Percentiles rank a stretch among this genome's conserved stretches.
These are phyloP conservation scores for Thalassiosira hispida DNA, from an alignment of 352 stramenopile species.

Conservation along the genomic window DNA sequence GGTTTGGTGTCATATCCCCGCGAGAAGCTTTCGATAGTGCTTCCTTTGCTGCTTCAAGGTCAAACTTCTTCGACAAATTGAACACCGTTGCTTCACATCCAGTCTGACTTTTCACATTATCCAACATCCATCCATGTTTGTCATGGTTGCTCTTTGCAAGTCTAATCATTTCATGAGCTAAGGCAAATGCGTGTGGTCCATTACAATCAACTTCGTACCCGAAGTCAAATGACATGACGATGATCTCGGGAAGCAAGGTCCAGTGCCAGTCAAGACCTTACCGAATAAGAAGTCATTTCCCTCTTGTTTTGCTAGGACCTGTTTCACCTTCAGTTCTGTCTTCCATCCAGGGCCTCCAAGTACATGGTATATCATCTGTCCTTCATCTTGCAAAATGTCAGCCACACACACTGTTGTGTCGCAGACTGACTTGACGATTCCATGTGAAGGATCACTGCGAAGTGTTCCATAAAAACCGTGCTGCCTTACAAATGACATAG, in stretches of 20 bases:
- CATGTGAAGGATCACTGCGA: neutral
- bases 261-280: slow-evolving; percentile 4
- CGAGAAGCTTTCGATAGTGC: slow-evolving; percentile 8
- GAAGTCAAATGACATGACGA: slow-evolving; percentile 9
- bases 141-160: neutral
- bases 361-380: neutral
- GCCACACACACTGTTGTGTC: slow-evolving; percentile 1
- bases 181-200: slow-evolving; percentile 9
- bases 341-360: slow-evolving; percentile 9
- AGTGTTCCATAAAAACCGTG: slow-evolving; percentile 9
- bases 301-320: neutral
- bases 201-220: slow-evolving; percentile 2
- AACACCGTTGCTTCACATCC: neutral
- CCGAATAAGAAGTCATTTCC: slow-evolving; percentile 6
- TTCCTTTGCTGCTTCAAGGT: slow-evolving; percentile 6
- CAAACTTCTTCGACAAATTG: neutral
- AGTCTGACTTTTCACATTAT: slow-evolving; percentile 15
- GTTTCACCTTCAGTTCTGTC: slow-evolving; percentile 1
- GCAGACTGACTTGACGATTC: neutral
- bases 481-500: neutral
- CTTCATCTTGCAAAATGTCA: neutral
- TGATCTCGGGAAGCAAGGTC: slow-evolving; percentile 10
- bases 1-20: slow-evolving; percentile 17
- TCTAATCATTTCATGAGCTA: slow-evolving; percentile 18
- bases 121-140: slow-evolving; percentile 14